These are phyloP conservation scores for Amanita muscaria DNA, from an alignment of 768 basidiomycete genomes.

Conservation along the genomic window DNA sequence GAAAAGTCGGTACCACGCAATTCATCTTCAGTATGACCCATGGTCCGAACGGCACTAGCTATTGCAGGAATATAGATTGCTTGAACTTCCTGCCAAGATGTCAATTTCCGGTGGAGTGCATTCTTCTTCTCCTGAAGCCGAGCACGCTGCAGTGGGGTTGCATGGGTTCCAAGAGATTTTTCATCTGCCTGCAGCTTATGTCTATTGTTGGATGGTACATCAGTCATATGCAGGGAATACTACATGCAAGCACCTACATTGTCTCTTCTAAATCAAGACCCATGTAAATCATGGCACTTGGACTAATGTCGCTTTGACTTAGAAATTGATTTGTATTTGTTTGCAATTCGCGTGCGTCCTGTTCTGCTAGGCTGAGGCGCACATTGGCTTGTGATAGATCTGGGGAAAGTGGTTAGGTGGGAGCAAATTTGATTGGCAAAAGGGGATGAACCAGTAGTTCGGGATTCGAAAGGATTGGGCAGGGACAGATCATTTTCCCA, in stretches of 20 bases:
- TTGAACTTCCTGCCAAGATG: conserved; percentile 3
- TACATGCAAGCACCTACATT: too few relatives aligned
- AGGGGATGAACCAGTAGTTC: too few relatives aligned
- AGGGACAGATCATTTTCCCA: neutral
- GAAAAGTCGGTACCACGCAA: neutral
- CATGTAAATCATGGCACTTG: too few relatives aligned
- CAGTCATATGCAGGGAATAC: neutral
- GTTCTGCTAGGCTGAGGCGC: neutral
- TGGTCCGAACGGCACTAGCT: neutral
- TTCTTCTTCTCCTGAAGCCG: neutral
- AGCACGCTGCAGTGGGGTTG: neutral
- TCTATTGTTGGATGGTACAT: neutral
- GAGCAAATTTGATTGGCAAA: too few relatives aligned
- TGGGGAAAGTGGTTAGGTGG: too few relatives aligned
- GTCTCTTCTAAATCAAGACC: too few relatives aligned
- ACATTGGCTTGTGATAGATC: neutral
- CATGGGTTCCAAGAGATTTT: neutral
- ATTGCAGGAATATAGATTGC: conserved; percentile 1
- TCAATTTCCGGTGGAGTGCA: neutral
- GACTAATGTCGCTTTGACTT: too few relatives aligned
- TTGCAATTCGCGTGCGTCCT: too few relatives aligned
- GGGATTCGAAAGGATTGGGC: neutral
- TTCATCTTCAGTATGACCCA: neutral
- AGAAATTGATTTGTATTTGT: too few relatives aligned
- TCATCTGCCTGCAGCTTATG: neutral